These are phyloP conservation scores for Lipomyces mesembrius DNA, from an alignment of 805 yeast species.

Conservation along the genomic window DNA sequence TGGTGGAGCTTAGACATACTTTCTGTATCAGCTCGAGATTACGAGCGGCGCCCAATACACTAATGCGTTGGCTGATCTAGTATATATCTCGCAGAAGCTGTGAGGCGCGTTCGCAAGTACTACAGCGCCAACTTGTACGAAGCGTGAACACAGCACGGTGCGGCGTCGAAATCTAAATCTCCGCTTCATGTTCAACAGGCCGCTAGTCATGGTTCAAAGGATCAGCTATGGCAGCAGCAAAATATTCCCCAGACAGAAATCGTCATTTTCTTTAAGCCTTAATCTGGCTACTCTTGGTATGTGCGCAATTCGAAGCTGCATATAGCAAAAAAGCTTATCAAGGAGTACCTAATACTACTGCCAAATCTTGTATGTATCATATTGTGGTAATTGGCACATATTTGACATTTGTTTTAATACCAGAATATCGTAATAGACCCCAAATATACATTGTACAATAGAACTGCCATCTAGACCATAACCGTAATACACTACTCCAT, in stretches of 20 bases:
- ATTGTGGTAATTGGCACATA: not conserved
- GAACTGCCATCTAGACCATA: not conserved
- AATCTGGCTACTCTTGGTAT: not conserved
- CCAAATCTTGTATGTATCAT: not conserved
- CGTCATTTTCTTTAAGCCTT: not conserved
- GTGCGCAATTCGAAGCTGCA: not conserved
- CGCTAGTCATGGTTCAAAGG: no score
- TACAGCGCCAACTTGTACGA: not conserved
- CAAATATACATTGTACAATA: not conserved
- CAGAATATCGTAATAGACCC: not conserved
- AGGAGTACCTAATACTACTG: no score
- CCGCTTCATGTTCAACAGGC: no score
- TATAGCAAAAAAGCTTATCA: not conserved
- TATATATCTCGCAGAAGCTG: not conserved
- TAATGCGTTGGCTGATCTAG: not conserved
- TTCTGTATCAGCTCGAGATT: not conserved
- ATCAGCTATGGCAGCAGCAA: not conserved
- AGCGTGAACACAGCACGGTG: not conserved
- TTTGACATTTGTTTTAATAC: not conserved
- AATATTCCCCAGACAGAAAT: not conserved
- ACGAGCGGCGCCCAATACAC: not conserved
- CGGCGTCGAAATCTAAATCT: no score
- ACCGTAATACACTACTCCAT: not conserved
- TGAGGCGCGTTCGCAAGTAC: no score
- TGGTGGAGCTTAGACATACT: slow-evolving; percentile 35